Conservation (phyloP, 2,329 filamentous ascomycete genomes). For the Trichoderma brevicompactum region DNA sequence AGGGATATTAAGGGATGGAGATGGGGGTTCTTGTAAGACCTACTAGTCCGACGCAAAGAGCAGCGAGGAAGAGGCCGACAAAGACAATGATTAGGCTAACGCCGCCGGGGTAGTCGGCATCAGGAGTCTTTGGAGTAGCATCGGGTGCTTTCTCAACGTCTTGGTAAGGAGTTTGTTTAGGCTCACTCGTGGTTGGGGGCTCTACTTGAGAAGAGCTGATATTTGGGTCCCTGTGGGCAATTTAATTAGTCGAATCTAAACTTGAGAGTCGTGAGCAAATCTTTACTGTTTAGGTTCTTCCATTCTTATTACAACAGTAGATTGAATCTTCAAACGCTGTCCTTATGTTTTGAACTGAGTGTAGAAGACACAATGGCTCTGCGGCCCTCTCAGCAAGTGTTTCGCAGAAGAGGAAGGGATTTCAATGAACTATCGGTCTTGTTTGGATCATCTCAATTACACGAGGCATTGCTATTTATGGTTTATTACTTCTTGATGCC, state of each 20-base stretch:
- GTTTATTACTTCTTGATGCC: too few relatives aligned
- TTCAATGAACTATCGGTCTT: background rate
- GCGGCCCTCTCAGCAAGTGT: background rate
- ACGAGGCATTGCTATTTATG: background rate
- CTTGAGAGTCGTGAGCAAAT: too few relatives aligned
- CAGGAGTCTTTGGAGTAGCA: background rate
- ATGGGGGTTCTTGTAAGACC: background rate
- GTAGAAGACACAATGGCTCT: background rate
- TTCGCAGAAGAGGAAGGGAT: background rate
- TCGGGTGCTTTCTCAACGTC: background rate
- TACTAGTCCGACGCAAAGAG: slow-evolving; percentile 10
- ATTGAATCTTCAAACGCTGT: background rate
- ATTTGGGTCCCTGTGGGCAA: background rate
- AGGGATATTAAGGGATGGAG: too few relatives aligned
- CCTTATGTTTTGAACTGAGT: too few relatives aligned
- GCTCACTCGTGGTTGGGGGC: background rate
- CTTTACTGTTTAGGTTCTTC: background rate
- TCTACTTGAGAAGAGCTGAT: background rate
- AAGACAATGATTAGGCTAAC: background rate
- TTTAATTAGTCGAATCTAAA: background rate
- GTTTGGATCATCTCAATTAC: background rate
- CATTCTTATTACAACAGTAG: background rate
- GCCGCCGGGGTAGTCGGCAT: background rate
- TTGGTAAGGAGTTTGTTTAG: background rate
- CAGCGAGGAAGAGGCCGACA: slow-evolving; percentile 15